Base-by-base conservation (phyloP, 2,329 filamentous ascomycete species). In the Hypoxylon sp. region DNA sequence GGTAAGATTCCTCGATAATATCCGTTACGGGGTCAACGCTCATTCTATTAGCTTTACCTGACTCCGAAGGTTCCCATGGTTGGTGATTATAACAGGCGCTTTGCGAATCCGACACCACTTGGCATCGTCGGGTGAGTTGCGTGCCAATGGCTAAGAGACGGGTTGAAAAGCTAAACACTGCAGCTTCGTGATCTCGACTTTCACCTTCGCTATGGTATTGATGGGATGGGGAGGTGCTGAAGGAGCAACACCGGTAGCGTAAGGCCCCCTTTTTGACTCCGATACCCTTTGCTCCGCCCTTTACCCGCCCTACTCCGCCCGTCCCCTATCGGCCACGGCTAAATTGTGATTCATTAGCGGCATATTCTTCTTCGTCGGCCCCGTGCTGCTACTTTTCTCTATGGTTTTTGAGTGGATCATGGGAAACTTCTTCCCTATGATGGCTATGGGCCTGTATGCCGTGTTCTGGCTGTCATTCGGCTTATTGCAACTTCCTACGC, bases 351-450 rank as follows among this genome's bases (percentile, higher is more conserved):
- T 53, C 27, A 23, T 27, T 61, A 79, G 78, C 19, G 75, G 78
- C 21, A 78, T 79, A 58, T 79, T 79, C 73, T 77, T 79, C 70
- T 79, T 79, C 69, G 69, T 75, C 43, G 83, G 83, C 0, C 84
- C 83, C 1, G 71, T 85, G 11, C 79, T 85, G 47, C 76, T 85
- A 5, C 71, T 80, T 12, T 78, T 84, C 32, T 76, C 80, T 29
- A 81, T 82, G 60, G 80, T 86, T 5, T 85, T 84, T 66, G 82
- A 85, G 66, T 86, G 83, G 83, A 80, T 86, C 47, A 82, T 83
- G 79, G 81, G 80, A 5, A 83, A 83, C 69, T 83, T 83, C 78
- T 82, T 83, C 66, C 76, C 80, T 2, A 85, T 85, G 83, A 83
- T 84, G 78, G 81, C 84, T 0, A 83, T 83, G 75, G 82, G 81